Conservation (phyloP, 179 eudicot species). For the Silene vulgaris region DNA sequence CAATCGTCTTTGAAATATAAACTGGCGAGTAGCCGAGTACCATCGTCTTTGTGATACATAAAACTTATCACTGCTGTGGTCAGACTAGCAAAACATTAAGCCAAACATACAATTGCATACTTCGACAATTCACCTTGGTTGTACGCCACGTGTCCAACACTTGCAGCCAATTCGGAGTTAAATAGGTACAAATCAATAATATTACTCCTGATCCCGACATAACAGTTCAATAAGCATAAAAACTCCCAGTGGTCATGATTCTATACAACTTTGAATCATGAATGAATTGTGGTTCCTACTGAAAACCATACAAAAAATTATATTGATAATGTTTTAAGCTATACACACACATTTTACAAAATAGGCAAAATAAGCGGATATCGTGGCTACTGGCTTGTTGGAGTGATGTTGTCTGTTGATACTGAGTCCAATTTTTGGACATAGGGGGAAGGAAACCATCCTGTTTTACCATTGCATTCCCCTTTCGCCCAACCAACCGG, state of each 20-base stretch:
- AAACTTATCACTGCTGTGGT: no score
- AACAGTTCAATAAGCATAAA: neutral
- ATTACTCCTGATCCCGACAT: neutral
- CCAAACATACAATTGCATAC: neutral
- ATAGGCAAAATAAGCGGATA: neutral
- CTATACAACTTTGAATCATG: slow-evolving; percentile 13
- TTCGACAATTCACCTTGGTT: no score
- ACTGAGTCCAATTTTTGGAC: slow-evolving; percentile 37
- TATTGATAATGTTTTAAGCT: slow-evolving; percentile 9
- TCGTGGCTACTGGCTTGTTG: slow-evolving; percentile 9
- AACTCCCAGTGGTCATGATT: slow-evolving; percentile 12
- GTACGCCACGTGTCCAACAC: no score
- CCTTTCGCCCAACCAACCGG: slow-evolving; percentile 88
- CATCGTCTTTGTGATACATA: no score
- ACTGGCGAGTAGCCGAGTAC: no score
- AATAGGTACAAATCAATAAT: no score
- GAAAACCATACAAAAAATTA: slow-evolving; percentile 1
- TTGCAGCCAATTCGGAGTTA: no score
- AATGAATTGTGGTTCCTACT: slow-evolving; percentile 8
- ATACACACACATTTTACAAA: slow-evolving; percentile 24
- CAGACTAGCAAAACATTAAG: neutral
- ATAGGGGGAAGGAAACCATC: slow-evolving; percentile 89
- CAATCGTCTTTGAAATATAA: neutral
- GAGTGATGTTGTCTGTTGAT: slow-evolving; percentile 20
- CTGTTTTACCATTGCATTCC: slow-evolving; percentile 58